Base-by-base conservation (phyloP, 1,284 basidiomycete genomes). In the Moesziomyces antarcticus region DNA sequence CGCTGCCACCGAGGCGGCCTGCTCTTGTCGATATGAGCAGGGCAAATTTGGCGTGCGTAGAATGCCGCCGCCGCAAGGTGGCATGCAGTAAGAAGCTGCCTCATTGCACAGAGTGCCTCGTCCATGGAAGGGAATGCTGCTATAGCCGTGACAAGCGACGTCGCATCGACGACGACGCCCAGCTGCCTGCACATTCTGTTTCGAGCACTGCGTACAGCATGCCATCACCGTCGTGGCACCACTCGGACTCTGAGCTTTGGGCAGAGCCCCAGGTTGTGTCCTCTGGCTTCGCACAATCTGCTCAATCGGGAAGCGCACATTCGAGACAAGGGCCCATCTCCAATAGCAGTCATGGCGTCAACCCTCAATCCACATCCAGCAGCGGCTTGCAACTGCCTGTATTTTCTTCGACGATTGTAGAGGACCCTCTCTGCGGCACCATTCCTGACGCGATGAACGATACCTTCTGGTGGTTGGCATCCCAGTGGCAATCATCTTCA, bases 81-180 rank as follows among this genome's bases (percentile, higher is more conserved):
- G 51, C 51, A 1, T 53, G 51, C 51, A 53, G 51, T 44, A 53
- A 53, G 42, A 53, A 53, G 51, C 42, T 53, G 7, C 51, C 51
- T 16, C 51, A 53, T 53, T 53, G 51, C 51, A 53, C 51, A 24
- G 51, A 53, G 42, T 53, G 51, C 27, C 51, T 53, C 16, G 21
- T 24, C 10, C 42, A 53, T 27, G 51, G 9, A 20, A 18, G 51
- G 44, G 41, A 53, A 20, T 53, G 51, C 41, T 53, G 51, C 51
- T 53, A 53, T n/a, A 33, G 51, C 27, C 51, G 51, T 20, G 51
- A 53, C 41, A 53, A 53, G 25, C 25, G 51, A 16, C 41, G 51
- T 7, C 51, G 51, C 16, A 11, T 43, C 24, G 25, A 30, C 9
- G 24, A 53, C 10, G 49, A 50, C 16, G 20, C 14, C 3, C 27